Evolutionary conservation across 768 basidiomycete species (phyloP).

Genomic region (Tylopilus felleus): DNA sequence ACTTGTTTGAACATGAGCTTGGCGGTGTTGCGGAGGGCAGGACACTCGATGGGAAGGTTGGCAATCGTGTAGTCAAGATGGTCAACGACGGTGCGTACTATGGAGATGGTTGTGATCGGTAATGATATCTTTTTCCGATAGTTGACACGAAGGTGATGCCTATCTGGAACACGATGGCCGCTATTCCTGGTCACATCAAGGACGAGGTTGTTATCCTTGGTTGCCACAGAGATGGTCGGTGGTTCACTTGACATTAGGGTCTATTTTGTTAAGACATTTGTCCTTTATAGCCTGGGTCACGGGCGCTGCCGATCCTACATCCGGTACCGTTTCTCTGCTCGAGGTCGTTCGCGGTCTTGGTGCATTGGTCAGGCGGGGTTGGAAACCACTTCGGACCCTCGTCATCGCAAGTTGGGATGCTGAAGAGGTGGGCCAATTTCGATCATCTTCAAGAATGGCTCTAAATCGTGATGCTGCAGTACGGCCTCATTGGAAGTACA

Average conservation of each 20-base stretch:
- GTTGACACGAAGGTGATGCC: conserved; percentile 80
- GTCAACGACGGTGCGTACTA: conserved; percentile 50
- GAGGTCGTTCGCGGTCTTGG: conserved; percentile 58
- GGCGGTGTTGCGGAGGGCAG: conserved; percentile 37
- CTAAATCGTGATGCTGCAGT: conserved; percentile 28
- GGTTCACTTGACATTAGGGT: not conserved
- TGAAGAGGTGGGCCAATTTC: conserved; percentile 45
- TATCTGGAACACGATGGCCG: conserved; percentile 86
- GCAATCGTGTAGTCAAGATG: conserved; percentile 44
- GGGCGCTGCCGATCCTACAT: conserved; percentile 54
- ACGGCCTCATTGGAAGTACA: conserved; percentile 79
- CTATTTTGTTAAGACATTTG: not conserved
- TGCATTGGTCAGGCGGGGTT: conserved; percentile 45
- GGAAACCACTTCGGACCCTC: conserved; percentile 68
- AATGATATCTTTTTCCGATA: conserved; percentile 18
- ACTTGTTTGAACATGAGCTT: conserved; percentile 57
- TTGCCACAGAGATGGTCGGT: conserved; percentile 81
- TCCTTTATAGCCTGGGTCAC: conserved; percentile 34
- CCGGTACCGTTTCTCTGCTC: conserved; percentile 52
- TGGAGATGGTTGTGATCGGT: not conserved
- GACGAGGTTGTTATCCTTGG: conserved; percentile 86
- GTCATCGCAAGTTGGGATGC: conserved; percentile 79
- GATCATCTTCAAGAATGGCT: not conserved
- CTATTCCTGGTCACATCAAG: conserved; percentile 76
- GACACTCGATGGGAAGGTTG: conserved; percentile 47